Evolutionary conservation across 1,284 basidiomycete species (phyloP), one percentile per base, ranked within the genome.

Genomic region (Boletus sp.): DNA sequence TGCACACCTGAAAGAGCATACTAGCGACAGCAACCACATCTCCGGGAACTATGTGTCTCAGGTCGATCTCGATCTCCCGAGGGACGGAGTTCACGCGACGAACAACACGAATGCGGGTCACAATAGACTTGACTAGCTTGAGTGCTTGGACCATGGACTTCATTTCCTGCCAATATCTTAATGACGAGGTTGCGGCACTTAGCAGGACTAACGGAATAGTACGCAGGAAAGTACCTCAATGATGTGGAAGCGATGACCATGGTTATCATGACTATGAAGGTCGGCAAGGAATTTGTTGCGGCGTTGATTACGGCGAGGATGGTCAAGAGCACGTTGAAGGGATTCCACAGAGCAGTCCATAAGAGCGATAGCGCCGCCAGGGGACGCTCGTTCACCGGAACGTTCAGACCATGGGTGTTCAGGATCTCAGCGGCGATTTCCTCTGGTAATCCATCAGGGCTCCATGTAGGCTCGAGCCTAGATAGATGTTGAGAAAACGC

Each of bases 101-200:
- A 52, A 64, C 37, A 8, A 68, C 62, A 29, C 66, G 65, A 44
- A 67, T 52, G 8, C 63, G 65, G 5, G 66, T 64, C 22, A 62
- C 59, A 9, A 64, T 68, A 5, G 62, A 64, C 52, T 50, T 64
- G 45, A 66, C 57, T 22, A 64, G 42, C 30, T 67, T 67, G 44
- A 64, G 62, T 30, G 62, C 62, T 41, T 64, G 62, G 13, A 64
- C 57, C 61, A 62, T 64, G 20, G 62, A 64, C 46, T 54, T 64
- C 27, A 67, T 29, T 25, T 64, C 62, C 50, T 64, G 62, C 62
- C 62, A 64, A 37, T 66, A 64, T 38, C 61, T 63, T 10, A 26
- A 20, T n/a, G 12, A 5, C 6, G 26, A 43, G 8, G 35, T 16
- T 17, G 19, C 8, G 3, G 12, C 23, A 4, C 20, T 54, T 2